Percentiles rank a stretch among this genome's conserved stretches.
phyloP scores from a whole-genome alignment of 495 filamentous ascomycete genomes.

The Cenococcum geophilum region DNA sequence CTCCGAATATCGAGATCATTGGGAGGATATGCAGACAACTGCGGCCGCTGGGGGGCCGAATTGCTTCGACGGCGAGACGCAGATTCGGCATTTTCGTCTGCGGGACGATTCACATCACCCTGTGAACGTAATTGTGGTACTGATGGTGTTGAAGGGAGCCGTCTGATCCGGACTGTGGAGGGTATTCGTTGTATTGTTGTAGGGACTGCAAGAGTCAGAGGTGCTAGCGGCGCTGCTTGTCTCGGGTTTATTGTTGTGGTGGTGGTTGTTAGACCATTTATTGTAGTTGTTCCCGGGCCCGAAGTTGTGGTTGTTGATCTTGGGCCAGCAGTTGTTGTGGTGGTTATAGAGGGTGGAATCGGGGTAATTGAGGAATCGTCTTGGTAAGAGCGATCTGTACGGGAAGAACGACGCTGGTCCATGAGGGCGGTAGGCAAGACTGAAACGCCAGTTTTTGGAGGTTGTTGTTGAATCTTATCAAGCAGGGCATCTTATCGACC shows the following conservation, averaged over 20 bases:
- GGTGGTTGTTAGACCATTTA: background rate
- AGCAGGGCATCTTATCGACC: no score
- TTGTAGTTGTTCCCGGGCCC: background rate
- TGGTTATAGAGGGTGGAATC: background rate
- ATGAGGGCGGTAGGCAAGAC: no score
- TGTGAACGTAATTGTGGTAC: background rate
- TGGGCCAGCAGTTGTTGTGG: background rate
- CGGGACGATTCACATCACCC: background rate
- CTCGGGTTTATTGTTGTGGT: background rate
- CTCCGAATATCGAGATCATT: constrained; percentile 23
- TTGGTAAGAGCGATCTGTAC: background rate
- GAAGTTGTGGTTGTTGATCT: background rate
- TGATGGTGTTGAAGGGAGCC: background rate
- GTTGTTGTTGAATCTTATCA: no score
- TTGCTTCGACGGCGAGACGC: constrained; percentile 17
- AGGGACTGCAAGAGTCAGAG: background rate
- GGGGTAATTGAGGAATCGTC: constrained; percentile 1
- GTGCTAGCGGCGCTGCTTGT: background rate
- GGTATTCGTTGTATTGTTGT: background rate
- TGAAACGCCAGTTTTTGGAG: no score
- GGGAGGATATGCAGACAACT: background rate
- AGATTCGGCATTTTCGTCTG: background rate
- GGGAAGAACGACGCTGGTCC: no score
- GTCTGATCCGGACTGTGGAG: background rate
- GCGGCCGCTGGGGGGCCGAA: constrained; percentile 19